phyloP scores from a whole-genome alignment of 768 basidiomycete genomes.

The Amanita muscaria region DNA sequence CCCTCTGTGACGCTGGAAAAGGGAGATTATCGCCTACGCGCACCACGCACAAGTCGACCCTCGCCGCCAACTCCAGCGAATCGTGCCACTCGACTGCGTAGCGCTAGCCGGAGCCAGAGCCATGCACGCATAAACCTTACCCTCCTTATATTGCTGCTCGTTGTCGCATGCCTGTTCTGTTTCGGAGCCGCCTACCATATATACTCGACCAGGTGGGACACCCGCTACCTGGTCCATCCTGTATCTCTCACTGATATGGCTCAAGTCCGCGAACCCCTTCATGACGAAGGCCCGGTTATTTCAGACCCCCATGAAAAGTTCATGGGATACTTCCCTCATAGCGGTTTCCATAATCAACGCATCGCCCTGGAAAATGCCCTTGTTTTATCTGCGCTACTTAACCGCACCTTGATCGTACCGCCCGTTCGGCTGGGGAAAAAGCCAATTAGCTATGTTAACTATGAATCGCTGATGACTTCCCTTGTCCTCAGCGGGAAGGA shows the following conservation, averaged over 20 bases:
- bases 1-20: slow-evolving; percentile 61
- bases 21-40: slow-evolving; percentile 57
- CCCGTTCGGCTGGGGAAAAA: slow-evolving; percentile 57
- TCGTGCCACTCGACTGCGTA: slow-evolving; percentile 10
- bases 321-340: slow-evolving; percentile 74
- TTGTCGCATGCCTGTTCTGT: slow-evolving; percentile 39
- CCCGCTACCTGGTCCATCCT: slow-evolving; percentile 14
- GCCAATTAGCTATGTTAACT: slow-evolving; percentile 51
- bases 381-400: slow-evolving; percentile 56
- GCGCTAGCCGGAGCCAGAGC: slow-evolving; percentile 12
- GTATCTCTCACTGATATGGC: slow-evolving; percentile 22
- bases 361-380: slow-evolving; percentile 83
- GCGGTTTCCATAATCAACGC: slow-evolving; percentile 80
- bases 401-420: slow-evolving; percentile 75
- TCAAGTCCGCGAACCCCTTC: slow-evolving; percentile 17
- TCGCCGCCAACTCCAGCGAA: slow-evolving; percentile 11
- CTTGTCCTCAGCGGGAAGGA: slow-evolving; percentile 42
- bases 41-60: slow-evolving; percentile 21
- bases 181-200: slow-evolving; percentile 59
- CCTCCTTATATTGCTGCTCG: slow-evolving; percentile 38
- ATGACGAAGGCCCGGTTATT: slow-evolving; percentile 5
- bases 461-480: slow-evolving; percentile 37
- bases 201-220: slow-evolving; percentile 51
- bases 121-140: slow-evolving; percentile 22
- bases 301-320: slow-evolving; percentile 31